Conservation (phyloP, 345 rosid genomes). For the Populus deltoides region DNA sequence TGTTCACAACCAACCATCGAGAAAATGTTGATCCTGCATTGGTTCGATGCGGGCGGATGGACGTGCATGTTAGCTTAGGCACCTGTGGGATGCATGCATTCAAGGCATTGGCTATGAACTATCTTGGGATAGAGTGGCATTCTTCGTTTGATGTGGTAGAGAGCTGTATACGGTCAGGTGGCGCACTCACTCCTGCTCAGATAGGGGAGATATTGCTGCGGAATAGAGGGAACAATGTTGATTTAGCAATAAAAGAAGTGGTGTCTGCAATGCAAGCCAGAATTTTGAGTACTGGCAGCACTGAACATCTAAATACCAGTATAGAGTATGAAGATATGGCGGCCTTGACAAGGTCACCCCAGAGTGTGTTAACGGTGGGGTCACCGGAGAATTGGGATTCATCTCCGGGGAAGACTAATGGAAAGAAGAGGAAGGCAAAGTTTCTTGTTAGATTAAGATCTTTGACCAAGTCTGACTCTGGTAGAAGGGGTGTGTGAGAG, state of each 20-base stretch:
- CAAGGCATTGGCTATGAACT: conserved; percentile 37
- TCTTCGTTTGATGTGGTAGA: conserved; percentile 37
- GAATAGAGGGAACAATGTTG: conserved; percentile 36
- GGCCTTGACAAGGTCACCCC: conserved; percentile 33
- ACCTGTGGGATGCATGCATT: conserved; percentile 44
- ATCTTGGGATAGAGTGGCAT: conserved; percentile 34
- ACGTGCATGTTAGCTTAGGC: conserved; percentile 42
- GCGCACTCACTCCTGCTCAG: conserved; percentile 46
- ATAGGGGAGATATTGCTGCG: conserved; percentile 42
- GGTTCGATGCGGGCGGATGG: conserved; percentile 50
- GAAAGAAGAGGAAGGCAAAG: conserved; percentile 32
- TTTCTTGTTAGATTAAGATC: conserved; percentile 40
- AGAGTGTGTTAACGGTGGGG: conserved; percentile 34
- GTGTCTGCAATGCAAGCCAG: conserved; percentile 36
- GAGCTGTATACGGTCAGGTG: conserved; percentile 40
- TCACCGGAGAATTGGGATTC: conserved; percentile 43
- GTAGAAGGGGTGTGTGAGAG: conserved; percentile 23
- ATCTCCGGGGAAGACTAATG: conserved; percentile 24
- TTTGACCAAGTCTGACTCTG: conserved; percentile 44
- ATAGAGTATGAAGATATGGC: conserved; percentile 28
- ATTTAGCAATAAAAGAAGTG: conserved; percentile 42
- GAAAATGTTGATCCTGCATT: conserved; percentile 47
- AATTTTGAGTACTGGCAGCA: conserved; percentile 18
- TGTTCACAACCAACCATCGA: conserved; percentile 44
- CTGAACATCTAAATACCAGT: conserved; percentile 6